phyloP scores from a whole-genome alignment of 345 rosid species.

The Euphorbia lathyris region DNA sequence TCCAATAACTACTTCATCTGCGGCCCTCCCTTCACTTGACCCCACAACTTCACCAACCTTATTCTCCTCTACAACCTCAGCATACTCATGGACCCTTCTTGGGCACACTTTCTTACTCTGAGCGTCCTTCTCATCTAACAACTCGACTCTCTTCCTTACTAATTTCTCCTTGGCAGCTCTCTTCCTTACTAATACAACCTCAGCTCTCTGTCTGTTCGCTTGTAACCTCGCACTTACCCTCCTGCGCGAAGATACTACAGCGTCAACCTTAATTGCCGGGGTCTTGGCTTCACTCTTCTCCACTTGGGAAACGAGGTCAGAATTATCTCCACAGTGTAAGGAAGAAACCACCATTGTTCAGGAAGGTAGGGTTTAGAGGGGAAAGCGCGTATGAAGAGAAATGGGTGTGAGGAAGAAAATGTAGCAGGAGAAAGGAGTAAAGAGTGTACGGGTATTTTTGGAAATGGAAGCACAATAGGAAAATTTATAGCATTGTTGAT shows the following conservation, averaged over 20 bases:
- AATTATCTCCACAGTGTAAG: constrained; percentile 11
- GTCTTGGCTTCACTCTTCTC: neutral
- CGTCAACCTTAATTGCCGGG: neutral
- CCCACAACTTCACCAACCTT: neutral
- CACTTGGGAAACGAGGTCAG: neutral
- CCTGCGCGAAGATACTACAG: constrained; percentile 8
- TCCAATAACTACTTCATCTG: neutral
- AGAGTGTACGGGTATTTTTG: too few relatives aligned
- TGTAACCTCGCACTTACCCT: constrained; percentile 46
- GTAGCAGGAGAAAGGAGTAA: too few relatives aligned
- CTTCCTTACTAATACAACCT: constrained; percentile 39
- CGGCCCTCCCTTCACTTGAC: constrained; percentile 5
- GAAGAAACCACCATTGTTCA: neutral
- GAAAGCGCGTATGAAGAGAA: too few relatives aligned
- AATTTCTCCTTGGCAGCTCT: constrained; percentile 50
- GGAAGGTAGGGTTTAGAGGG: neutral
- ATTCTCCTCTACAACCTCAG: constrained; percentile 12
- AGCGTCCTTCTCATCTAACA: constrained; percentile 25
- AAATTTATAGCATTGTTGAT: too few relatives aligned
- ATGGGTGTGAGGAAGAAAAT: too few relatives aligned
- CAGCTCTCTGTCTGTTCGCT: constrained; percentile 28
- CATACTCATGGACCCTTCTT: constrained; percentile 14
- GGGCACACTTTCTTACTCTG: constrained; percentile 14
- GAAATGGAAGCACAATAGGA: too few relatives aligned
- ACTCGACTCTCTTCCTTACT: constrained; percentile 39